A percentile compares a stretch with the other conserved stretches of the same genome.
phyloP scores from a whole-genome alignment of 371 early-diverging fungal species.

The Rozella allomycis region DNA sequence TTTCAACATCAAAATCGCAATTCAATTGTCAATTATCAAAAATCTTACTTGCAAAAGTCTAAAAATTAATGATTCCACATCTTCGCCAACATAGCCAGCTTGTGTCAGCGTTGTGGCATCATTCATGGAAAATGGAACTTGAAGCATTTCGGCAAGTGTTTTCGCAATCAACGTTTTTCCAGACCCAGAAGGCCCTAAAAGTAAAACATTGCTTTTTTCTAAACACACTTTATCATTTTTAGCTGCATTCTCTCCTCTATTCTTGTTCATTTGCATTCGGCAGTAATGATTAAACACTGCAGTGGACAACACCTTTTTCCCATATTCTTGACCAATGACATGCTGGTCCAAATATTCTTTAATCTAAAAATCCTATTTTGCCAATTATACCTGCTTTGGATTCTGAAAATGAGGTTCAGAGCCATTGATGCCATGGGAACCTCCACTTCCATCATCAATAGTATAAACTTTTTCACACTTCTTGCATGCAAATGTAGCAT shows the following conservation, averaged over 20 bases:
- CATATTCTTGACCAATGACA: conserved; percentile 65
- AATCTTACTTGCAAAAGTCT: conserved; percentile 43
- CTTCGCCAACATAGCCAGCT: conserved; percentile 83
- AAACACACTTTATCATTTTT: conserved; percentile 16
- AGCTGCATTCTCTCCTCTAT: conserved; percentile 1
- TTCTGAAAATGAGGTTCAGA: no score
- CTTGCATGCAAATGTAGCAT: no score
- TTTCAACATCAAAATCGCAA: conserved; percentile 61
- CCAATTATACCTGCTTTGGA: no score
- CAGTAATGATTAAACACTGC: conserved; percentile 73
- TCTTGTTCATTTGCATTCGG: conserved; percentile 41
- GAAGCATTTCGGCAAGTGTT: conserved; percentile 56
- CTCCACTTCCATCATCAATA: no score
- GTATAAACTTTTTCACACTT: no score
- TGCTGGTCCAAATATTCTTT: conserved; percentile 56
- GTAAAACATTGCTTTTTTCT: conserved; percentile 69
- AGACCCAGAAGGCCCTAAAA: conserved; percentile 68
- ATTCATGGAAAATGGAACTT: conserved; percentile 77
- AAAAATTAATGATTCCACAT: conserved; percentile 67
- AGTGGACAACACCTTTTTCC: conserved; percentile 57
- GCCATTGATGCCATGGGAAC: no score
- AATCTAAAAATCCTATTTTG: conserved; percentile 49
- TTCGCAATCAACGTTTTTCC: conserved; percentile 64
- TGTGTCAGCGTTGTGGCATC: conserved; percentile 82
- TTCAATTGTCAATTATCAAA: conserved; percentile 13